phyloP scores from a whole-genome alignment of 495 filamentous ascomycete species.

The Tuber borchii region DNA sequence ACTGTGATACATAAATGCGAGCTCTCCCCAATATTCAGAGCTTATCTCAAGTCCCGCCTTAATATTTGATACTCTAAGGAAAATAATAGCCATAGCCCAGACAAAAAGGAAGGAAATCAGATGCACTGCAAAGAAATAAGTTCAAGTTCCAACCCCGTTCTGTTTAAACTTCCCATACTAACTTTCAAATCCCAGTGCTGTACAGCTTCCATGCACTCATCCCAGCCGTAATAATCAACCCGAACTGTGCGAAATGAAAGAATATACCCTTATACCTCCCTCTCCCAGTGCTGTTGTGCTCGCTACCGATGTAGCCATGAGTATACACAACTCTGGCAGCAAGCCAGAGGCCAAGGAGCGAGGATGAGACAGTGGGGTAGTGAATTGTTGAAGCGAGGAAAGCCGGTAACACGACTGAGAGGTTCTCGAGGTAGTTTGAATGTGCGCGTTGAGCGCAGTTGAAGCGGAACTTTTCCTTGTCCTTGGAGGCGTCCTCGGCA shows the following conservation, averaged over 20 bases:
- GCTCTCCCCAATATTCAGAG: not conserved
- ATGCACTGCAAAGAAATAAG: not conserved
- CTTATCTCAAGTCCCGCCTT: not conserved
- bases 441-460: conserved; percentile 67
- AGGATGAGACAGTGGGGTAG: conserved; percentile 53
- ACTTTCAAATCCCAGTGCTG: not conserved
- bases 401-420: conserved; percentile 54
- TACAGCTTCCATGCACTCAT: conserved; percentile 12
- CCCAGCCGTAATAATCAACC: conserved; percentile 47
- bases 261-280: conserved; percentile 46
- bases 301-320: conserved; percentile 54
- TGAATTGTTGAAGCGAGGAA: conserved; percentile 46
- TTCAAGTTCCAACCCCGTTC: not conserved
- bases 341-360: conserved; percentile 54
- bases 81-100: not conserved
- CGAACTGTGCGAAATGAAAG: conserved; percentile 46
- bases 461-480: conserved; percentile 47
- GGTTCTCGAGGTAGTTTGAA: conserved; percentile 63
- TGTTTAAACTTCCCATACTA: not conserved
- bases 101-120: not conserved
- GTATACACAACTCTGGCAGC: conserved; percentile 52
- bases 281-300: conserved; percentile 46
- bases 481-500: conserved; percentile 54
- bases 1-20: not conserved
- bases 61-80: not conserved